Conservation (phyloP, 495 filamentous ascomycete species). For the Xylaria curta region DNA sequence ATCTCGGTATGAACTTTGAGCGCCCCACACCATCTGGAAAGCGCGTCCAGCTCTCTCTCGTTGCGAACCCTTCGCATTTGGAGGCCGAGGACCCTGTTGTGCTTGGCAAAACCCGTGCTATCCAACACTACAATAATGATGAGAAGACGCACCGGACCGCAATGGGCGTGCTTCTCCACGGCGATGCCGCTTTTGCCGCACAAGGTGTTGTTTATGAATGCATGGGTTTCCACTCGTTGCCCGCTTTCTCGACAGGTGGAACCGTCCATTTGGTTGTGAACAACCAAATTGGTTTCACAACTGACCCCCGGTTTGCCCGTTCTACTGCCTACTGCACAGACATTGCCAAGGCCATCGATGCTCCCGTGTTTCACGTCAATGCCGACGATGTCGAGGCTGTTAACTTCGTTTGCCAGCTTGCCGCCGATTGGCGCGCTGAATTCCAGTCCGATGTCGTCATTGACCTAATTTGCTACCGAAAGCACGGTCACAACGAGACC, state of each 20-base stretch:
- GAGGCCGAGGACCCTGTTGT: slow-evolving; percentile 99
- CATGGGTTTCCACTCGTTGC: slow-evolving; percentile 94
- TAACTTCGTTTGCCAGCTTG: slow-evolving; percentile 96
- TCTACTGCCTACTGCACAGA: slow-evolving; percentile 99
- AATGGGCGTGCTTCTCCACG: slow-evolving; percentile 95
- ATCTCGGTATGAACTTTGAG: slow-evolving; percentile 99
- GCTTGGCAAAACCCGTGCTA: slow-evolving; percentile 93
- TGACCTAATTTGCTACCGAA: slow-evolving; percentile 98
- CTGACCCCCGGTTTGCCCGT: slow-evolving; percentile 95
- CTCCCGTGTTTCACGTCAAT: slow-evolving; percentile 98
- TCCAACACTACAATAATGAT: slow-evolving; percentile 98
- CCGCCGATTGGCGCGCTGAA: slow-evolving; percentile 95
- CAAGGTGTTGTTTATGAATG: slow-evolving; percentile 99
- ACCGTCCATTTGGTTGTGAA: slow-evolving; percentile 98
- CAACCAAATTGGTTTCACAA: slow-evolving; percentile 99
- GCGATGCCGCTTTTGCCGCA: slow-evolving; percentile 94
- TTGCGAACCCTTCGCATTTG: slow-evolving; percentile 97
- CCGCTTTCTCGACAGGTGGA: slow-evolving; percentile 94
- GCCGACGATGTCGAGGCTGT: slow-evolving; percentile 97
- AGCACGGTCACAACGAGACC: slow-evolving; percentile 99
- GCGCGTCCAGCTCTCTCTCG: slow-evolving; percentile 95
- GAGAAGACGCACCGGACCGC: slow-evolving; percentile 85
- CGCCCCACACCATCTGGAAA: slow-evolving; percentile 97
- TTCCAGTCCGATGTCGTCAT: slow-evolving; percentile 98
- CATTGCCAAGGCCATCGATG: slow-evolving; percentile 98